Percentiles rank a stretch among this genome's conserved stretches.
These are phyloP conservation scores for Cryptococcus sp. DNA, from an alignment of 1,284 basidiomycete species.

Conservation along the genomic window DNA sequence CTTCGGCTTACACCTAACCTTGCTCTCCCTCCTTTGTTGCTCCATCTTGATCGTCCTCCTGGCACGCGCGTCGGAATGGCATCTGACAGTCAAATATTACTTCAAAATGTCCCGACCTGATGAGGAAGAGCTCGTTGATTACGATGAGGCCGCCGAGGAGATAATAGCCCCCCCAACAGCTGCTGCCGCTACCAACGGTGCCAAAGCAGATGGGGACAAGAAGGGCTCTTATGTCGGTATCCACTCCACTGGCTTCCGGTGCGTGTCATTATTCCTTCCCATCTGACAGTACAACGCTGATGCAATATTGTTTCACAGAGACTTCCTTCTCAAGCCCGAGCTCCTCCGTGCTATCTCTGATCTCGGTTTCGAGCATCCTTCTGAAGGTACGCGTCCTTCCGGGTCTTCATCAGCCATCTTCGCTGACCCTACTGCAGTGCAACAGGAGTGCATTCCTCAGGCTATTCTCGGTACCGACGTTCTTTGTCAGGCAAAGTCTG, in stretches of 20 bases:
- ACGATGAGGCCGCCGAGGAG: conserved; percentile 93
- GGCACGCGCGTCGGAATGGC: conserved; percentile 3
- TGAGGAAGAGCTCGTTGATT: conserved; percentile 65
- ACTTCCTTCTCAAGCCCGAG: conserved; percentile 97
- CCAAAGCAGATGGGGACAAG: conserved; percentile 72
- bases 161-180: conserved; percentile 66
- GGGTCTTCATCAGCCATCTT: background rate
- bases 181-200: conserved; percentile 60
- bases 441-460: conserved; percentile 99
- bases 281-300: background rate
- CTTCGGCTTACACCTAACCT: conserved; percentile 22
- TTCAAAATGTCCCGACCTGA: conserved; percentile 42
- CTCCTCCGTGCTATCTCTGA: conserved; percentile 97
- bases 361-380: conserved; percentile 98
- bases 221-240: conserved; percentile 98
- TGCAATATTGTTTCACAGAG: conserved; percentile 58
- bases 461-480: conserved; percentile 99
- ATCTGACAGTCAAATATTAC: conserved; percentile 1
- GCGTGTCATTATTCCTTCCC: conserved; percentile 28
- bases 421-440: conserved; percentile 63
- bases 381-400: conserved; percentile 74
- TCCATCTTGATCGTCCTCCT: conserved; percentile 3
- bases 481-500: conserved; percentile 98
- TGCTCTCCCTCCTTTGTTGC: conserved; percentile 2
- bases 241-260: conserved; percentile 95